These are phyloP conservation scores for Claviceps monticola DNA, from an alignment of 2,329 filamentous ascomycete species.

Conservation along the genomic window DNA sequence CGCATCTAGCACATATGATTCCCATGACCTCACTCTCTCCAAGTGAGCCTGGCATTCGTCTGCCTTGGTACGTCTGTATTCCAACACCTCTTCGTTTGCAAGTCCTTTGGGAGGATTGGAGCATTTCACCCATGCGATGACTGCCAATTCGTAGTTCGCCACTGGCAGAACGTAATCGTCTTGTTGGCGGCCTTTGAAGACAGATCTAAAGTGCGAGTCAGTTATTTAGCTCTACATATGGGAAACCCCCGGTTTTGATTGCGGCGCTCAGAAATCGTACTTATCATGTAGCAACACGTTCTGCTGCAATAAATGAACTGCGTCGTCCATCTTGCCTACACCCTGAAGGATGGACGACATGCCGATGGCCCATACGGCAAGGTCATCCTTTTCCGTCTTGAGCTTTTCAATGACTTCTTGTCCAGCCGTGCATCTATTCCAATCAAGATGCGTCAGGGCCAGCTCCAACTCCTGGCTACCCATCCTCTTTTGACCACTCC, in stretches of 20 bases:
- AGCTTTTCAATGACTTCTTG: conserved; percentile 29
- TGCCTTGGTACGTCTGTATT: conserved; percentile 33
- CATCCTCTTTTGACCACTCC: conserved; percentile 84
- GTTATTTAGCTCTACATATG: background rate
- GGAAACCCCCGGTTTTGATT: background rate
- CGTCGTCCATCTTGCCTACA: conserved; percentile 47
- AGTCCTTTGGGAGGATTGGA: conserved; percentile 24
- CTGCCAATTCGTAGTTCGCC: conserved; percentile 77
- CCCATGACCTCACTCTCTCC: conserved; percentile 56
- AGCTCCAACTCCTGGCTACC: conserved; percentile 45
- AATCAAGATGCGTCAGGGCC: conserved; percentile 50
- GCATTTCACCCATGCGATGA: conserved; percentile 62
- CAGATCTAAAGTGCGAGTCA: conserved; percentile 20
- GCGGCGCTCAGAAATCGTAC: conserved; percentile 23
- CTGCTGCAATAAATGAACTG: conserved; percentile 48
- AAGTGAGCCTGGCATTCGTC: conserved; percentile 51
- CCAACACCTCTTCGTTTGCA: conserved; percentile 18
- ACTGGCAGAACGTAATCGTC: conserved; percentile 62
- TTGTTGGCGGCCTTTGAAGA: conserved; percentile 44
- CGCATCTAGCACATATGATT: conserved; percentile 58
- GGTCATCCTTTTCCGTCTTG: conserved; percentile 42
- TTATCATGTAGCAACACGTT: conserved; percentile 52
- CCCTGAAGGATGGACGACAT: conserved; percentile 52
- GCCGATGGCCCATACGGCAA: conserved; percentile 52
- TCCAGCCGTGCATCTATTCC: conserved; percentile 43